These are phyloP conservation scores for Pseudevernia furfuracea DNA, from an alignment of 495 filamentous ascomycete genomes.

Conservation along the genomic window DNA sequence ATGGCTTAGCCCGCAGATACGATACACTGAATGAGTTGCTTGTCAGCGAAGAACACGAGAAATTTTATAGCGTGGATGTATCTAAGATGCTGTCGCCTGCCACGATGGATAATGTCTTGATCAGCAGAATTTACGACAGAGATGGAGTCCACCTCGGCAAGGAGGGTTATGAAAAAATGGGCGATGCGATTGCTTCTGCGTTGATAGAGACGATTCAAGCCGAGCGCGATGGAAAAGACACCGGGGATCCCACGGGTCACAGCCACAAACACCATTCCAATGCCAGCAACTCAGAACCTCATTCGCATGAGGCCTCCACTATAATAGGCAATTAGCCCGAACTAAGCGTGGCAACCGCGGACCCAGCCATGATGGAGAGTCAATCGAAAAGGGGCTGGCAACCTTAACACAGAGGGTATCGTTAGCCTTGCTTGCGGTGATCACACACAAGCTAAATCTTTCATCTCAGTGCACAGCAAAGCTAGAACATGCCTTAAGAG, in stretches of 20 bases:
- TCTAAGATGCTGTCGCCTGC: slow-evolving; percentile 45
- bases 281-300: not conserved
- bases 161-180: slow-evolving; percentile 53
- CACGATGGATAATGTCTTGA: slow-evolving; percentile 29
- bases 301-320: not conserved
- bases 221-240: not conserved
- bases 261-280: not conserved
- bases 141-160: slow-evolving; percentile 55
- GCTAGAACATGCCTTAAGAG: not conserved
- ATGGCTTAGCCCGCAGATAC: slow-evolving; percentile 25
- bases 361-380: not conserved
- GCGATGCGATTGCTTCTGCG: slow-evolving; percentile 42
- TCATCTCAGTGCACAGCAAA: not conserved
- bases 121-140: slow-evolving; percentile 46
- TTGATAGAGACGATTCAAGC: slow-evolving; percentile 29
- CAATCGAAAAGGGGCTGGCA: not conserved
- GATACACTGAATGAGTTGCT: slow-evolving; percentile 47
- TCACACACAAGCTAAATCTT: not conserved
- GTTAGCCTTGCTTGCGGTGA: not conserved
- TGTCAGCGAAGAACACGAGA: slow-evolving; percentile 35
- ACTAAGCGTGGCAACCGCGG: not conserved
- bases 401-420: not conserved
- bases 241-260: not conserved
- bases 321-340: not conserved
- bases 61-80: slow-evolving; percentile 50